A percentile compares a stretch with the other conserved stretches of the same genome.
Evolutionary conservation across 257 asterid species (phyloP).

Genomic region (Solanum rostratum): DNA sequence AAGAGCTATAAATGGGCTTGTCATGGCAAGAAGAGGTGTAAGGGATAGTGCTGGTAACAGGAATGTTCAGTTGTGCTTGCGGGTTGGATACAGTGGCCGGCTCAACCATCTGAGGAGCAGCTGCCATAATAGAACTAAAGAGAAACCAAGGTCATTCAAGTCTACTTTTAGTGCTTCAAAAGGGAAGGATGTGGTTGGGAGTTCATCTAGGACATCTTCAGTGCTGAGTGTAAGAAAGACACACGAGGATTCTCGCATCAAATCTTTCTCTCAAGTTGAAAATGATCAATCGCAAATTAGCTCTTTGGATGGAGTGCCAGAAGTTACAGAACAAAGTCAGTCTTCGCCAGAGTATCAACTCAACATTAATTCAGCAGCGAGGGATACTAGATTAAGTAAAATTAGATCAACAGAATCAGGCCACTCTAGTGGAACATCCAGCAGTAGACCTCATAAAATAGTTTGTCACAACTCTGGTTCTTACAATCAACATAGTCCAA

Average conservation of each 20-base stretch:
- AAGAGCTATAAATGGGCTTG: constrained; percentile 21
- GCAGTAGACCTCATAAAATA: constrained; percentile 12
- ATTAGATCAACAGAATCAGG: constrained; percentile 12
- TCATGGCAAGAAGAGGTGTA: constrained; percentile 25
- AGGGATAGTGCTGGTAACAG: constrained; percentile 16
- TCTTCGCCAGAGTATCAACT: constrained; percentile 8
- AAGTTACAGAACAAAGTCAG: constrained; percentile 8
- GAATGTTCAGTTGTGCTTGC: constrained; percentile 46
- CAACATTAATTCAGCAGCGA: constrained; percentile 6
- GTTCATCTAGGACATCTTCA: constrained; percentile 22
- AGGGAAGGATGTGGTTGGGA: constrained; percentile 24
- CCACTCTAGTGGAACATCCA: constrained; percentile 24
- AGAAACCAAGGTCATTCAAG: constrained; percentile 29
- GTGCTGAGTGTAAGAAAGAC: constrained; percentile 11
- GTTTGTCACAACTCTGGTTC: constrained; percentile 17
- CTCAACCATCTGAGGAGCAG: constrained; percentile 31
- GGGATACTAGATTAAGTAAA: constrained; percentile 12
- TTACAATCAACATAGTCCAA: constrained; percentile 6
- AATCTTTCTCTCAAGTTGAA: constrained; percentile 16
- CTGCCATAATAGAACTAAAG: constrained; percentile 22
- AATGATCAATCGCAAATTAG: constrained; percentile 25
- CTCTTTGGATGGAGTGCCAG: constrained; percentile 11
- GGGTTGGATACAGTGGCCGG: constrained; percentile 76
- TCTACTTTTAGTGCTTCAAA: constrained; percentile 23
- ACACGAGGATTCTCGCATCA: constrained; percentile 16